These are phyloP conservation scores for Metroxylon sagu DNA, from an alignment of 176 grass and related monocot species.

Conservation along the genomic window DNA sequence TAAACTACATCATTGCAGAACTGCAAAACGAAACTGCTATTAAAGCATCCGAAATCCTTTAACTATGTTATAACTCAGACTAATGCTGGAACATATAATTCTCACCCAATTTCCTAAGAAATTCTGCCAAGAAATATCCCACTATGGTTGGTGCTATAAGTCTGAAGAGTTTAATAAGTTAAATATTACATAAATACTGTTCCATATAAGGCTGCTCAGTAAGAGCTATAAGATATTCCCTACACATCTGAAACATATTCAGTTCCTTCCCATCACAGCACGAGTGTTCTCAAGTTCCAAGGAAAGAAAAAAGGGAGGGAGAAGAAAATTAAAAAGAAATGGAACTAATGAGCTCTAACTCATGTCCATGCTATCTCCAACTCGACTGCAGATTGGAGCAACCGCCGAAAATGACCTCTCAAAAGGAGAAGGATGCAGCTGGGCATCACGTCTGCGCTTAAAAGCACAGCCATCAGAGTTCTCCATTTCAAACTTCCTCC, in stretches of 20 bases:
- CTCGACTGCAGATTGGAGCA: slow-evolving; percentile 68
- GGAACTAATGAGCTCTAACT: slow-evolving; percentile 73
- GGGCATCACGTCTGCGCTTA: slow-evolving; percentile 73
- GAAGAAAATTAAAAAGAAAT: slow-evolving; percentile 27
- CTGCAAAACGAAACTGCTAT: too few species aligned
- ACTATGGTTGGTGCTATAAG: too few species aligned
- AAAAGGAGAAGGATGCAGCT: slow-evolving; percentile 73
- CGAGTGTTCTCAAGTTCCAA: slow-evolving; percentile 32
- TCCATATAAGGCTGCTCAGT: background rate
- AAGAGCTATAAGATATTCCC: slow-evolving; percentile 51
- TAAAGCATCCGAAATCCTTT: too few species aligned
- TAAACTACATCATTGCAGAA: too few species aligned
- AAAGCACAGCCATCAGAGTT: slow-evolving; percentile 70
- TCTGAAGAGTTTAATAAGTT: too few species aligned
- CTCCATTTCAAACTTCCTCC: slow-evolving; percentile 84
- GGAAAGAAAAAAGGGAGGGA: background rate
- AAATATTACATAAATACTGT: too few species aligned
- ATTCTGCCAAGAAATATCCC: too few species aligned
- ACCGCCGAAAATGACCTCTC: slow-evolving; percentile 73
- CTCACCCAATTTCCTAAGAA: too few species aligned
- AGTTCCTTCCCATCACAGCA: slow-evolving; percentile 30
- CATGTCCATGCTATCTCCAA: slow-evolving; percentile 99
- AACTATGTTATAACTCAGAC: too few species aligned
- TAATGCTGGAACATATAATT: too few species aligned
- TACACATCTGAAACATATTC: slow-evolving; percentile 47